Conservation (phyloP, 306 rosid genomes). For the Glycine soja region DNA sequence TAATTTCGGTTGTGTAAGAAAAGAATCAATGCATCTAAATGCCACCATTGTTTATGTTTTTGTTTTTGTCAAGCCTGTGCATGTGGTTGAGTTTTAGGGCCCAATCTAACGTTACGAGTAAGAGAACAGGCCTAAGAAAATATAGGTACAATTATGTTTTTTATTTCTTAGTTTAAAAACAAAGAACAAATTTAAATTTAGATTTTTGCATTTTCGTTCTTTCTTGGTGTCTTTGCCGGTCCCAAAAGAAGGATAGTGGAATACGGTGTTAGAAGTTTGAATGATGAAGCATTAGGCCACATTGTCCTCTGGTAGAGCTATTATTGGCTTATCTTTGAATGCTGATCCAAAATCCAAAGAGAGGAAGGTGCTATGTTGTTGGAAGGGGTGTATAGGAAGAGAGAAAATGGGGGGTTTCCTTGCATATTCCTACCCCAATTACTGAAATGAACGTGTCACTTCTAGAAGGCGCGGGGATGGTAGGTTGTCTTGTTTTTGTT, state of each 20-base stretch:
- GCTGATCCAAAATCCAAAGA: not conserved
- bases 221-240: too few relatives aligned
- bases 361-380: slow-evolving; percentile 23
- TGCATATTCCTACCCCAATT: slow-evolving; percentile 18
- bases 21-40: too few relatives aligned
- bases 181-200: too few relatives aligned
- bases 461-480: not conserved
- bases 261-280: not conserved
- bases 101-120: too few relatives aligned
- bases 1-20: not conserved
- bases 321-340: slow-evolving; percentile 4
- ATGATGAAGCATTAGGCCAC: not conserved
- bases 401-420: slow-evolving; percentile 8
- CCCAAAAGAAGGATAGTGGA: too few relatives aligned
- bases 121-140: not conserved
- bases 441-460: not conserved
- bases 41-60: not conserved
- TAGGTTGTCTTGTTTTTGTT: not conserved
- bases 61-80: not conserved
- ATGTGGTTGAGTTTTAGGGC: not conserved
- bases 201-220: not conserved
- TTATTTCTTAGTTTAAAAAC: too few relatives aligned
- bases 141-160: not conserved
- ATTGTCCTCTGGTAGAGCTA: not conserved
- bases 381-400: not conserved